Evolutionary conservation across 2,329 filamentous ascomycete genomes (phyloP).

Genomic region (Xylaria arbuscula): DNA sequence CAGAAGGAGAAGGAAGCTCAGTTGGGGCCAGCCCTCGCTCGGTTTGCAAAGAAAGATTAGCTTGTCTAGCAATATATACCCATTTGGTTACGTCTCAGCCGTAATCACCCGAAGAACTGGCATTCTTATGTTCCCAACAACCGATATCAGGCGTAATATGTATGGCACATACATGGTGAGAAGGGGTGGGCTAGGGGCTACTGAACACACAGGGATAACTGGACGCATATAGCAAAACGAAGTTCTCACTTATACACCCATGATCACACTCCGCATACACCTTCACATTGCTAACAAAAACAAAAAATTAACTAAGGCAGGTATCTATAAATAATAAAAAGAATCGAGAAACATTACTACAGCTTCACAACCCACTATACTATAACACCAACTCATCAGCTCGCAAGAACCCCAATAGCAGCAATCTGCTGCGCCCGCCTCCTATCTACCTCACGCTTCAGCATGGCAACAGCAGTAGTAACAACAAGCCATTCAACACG

Average conservation of each 20-base stretch:
- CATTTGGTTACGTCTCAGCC: conserved; percentile 13
- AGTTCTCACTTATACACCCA: background rate
- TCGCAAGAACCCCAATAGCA: conserved; percentile 51
- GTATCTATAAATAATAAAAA: background rate
- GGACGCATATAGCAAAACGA: background rate
- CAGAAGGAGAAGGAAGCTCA: conserved; percentile 74
- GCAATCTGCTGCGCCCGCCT: conserved; percentile 63
- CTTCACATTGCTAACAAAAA: background rate
- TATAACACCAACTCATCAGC: conserved; percentile 3
- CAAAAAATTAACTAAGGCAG: background rate
- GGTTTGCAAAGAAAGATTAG: conserved; percentile 81
- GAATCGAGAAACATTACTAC: background rate
- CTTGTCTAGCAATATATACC: conserved; percentile 32
- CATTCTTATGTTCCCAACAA: too few relatives aligned
- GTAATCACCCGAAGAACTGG: background rate
- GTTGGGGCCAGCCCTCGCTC: conserved; percentile 84
- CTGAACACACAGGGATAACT: background rate
- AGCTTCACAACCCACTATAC: background rate
- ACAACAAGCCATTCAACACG: conserved; percentile 63
- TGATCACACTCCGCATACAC: too few relatives aligned
- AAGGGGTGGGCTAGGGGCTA: background rate
- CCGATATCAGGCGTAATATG: too few relatives aligned
- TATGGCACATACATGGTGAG: too few relatives aligned
- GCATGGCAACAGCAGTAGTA: conserved; percentile 68
- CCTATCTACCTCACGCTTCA: conserved; percentile 74